A percentile compares a stretch with the other conserved stretches of the same genome.
Conservation (phyloP, 2,329 filamentous ascomycete genomes). For the Claviceps sp. region DNA sequence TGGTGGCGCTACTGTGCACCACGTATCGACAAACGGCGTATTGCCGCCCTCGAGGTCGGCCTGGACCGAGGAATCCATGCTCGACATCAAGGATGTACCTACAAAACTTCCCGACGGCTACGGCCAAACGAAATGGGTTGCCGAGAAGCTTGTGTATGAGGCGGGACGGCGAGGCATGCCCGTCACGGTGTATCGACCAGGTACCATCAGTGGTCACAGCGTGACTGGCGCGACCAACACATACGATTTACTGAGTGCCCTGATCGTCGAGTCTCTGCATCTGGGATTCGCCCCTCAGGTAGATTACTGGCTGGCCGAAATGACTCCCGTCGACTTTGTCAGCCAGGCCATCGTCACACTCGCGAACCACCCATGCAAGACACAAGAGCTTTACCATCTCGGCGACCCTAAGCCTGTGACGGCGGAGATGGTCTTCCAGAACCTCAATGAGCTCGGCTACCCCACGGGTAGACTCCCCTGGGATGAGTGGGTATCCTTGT, state of each 20-base stretch:
- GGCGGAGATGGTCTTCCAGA: constrained; percentile 51
- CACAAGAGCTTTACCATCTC: constrained; percentile 58
- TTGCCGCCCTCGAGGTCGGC: constrained; percentile 55
- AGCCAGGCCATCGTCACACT: constrained; percentile 61
- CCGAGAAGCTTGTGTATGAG: constrained; percentile 60
- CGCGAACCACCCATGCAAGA: constrained; percentile 45
- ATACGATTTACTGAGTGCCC: constrained; percentile 62
- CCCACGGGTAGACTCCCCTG: constrained; percentile 51
- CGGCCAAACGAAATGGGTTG: constrained; percentile 71
- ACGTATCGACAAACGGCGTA: constrained; percentile 70
- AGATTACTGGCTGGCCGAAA: constrained; percentile 64
- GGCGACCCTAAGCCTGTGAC: constrained; percentile 59
- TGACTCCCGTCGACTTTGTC: constrained; percentile 75
- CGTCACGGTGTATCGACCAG: constrained; percentile 57
- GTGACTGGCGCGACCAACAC: constrained; percentile 61
- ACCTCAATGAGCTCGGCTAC: constrained; percentile 55
- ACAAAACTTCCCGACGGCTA: constrained; percentile 59
- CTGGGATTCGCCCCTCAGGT: constrained; percentile 58
- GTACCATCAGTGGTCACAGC: constrained; percentile 70
- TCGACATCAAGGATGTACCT: constrained; percentile 55
- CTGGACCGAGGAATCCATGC: constrained; percentile 57
- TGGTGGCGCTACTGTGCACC: constrained; percentile 59
- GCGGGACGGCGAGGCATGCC: constrained; percentile 56
- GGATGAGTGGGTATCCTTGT: constrained; percentile 62
- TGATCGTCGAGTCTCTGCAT: constrained; percentile 65